A percentile compares a stretch with the other conserved stretches of the same genome.
phyloP scores from a whole-genome alignment of 2,329 filamentous ascomycete genomes.

The Cordyceps cicadae region DNA sequence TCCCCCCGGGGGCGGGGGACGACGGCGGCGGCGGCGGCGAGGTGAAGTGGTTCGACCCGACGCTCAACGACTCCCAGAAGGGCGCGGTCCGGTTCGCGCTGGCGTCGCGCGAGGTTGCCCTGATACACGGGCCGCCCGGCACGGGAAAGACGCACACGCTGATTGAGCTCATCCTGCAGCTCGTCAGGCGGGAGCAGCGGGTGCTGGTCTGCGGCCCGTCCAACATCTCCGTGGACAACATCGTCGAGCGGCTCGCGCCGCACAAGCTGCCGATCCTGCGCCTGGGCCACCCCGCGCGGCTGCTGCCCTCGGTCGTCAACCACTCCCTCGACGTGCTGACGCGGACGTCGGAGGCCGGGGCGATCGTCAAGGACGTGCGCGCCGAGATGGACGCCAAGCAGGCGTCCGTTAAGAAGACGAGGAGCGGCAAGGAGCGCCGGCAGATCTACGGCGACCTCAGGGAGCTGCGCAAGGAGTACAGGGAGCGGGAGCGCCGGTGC shows the following conservation, averaged over 20 bases:
- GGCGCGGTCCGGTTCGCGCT: slow-evolving; percentile 74
- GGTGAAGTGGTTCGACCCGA: slow-evolving; percentile 53
- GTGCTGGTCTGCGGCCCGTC: slow-evolving; percentile 93
- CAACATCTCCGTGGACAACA: slow-evolving; percentile 97
- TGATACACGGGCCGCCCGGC: slow-evolving; percentile 93
- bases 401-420: slow-evolving; percentile 78
- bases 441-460: slow-evolving; percentile 80
- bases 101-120: slow-evolving; percentile 68
- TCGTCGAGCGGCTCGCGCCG: slow-evolving; percentile 81
- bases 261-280: slow-evolving; percentile 82
- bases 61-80: slow-evolving; percentile 58
- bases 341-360: slow-evolving; percentile 79
- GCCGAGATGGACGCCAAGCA: slow-evolving; percentile 91
- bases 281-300: slow-evolving; percentile 82
- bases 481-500: slow-evolving; percentile 74
- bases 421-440: slow-evolving; percentile 67
- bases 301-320: slow-evolving; percentile 78
- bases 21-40: slow-evolving; percentile 20
- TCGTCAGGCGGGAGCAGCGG: slow-evolving; percentile 63
- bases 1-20: slow-evolving; percentile 29
- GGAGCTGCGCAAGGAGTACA: slow-evolving; percentile 78
- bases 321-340: slow-evolving; percentile 90
- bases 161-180: slow-evolving; percentile 89
- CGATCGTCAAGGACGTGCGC: slow-evolving; percentile 81
- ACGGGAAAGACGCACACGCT: slow-evolving; percentile 96